Base-by-base conservation (phyloP, 129 eudicot species). In the Centrapalus pauciflorus region DNA sequence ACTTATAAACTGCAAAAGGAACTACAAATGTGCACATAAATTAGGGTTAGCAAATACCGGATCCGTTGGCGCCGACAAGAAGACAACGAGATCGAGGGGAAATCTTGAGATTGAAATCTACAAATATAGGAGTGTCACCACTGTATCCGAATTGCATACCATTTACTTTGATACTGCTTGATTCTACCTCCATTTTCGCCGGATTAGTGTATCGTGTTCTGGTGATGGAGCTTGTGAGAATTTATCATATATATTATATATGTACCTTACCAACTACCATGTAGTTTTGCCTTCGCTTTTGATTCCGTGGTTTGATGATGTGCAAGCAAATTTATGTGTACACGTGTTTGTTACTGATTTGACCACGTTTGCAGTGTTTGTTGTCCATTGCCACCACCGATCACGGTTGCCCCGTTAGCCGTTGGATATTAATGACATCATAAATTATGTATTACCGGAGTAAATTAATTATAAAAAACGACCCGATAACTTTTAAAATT, bases 51-150 rank as follows among this genome's bases (percentile, higher is more conserved):
- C 2, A 46, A 25, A 21, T 61, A 92, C 98, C 98, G 46, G 98
- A 92, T 86, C 98, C 98, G 29, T 92, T 92, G 45, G 98, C 96
- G 37, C 98, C 98, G 77, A 92, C 89, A 66, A 92, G 98, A 40
- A 92, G 96, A 30, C 98, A 92, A 20, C 96, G 95, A 57, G 98
- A 92, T 78, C 96, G 83, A 26, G 89, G 78, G 16, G 87, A 65
- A 46, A 92, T 71, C 2, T 77, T 72, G 75, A 92, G 89, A 58
- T 68, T 86, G 43, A 92, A 92, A 67, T 88, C 87, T 3, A 89
- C 72, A 67, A 83, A 92, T 0, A 92, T 30, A 5, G 95, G 95
- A 43, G 73, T 76, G 13, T 80, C 81, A 5, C 74, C 64, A 12
- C 84, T 91, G 77, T 92, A 92, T 33, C 87, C 84, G 75, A 92